A percentile compares a stretch with the other conserved stretches of the same genome.
These are phyloP conservation scores for Hericium coralloides DNA, from an alignment of 768 basidiomycete genomes.

Conservation along the genomic window DNA sequence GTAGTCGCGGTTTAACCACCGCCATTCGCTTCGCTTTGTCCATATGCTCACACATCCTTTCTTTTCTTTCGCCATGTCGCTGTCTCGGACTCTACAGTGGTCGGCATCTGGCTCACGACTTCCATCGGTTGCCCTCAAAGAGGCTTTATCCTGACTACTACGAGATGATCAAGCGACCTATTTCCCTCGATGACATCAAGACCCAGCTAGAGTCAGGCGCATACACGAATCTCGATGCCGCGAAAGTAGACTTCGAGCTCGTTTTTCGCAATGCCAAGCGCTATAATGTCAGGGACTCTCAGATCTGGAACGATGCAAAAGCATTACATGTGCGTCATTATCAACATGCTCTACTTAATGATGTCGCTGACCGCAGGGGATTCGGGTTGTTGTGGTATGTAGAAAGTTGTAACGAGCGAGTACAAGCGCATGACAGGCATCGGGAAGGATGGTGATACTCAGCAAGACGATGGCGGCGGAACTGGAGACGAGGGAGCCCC, in stretches of 20 bases:
- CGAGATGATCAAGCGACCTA: slow-evolving; percentile 64
- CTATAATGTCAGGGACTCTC: slow-evolving; percentile 75
- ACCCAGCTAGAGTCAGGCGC: slow-evolving; percentile 50
- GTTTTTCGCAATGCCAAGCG: slow-evolving; percentile 76
- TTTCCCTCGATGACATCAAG: slow-evolving; percentile 87
- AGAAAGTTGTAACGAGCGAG: slow-evolving; percentile 43
- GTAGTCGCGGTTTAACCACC: slow-evolving; percentile 20
- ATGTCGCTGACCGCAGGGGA: neutral
- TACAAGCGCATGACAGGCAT: slow-evolving; percentile 37
- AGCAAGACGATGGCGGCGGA: slow-evolving; percentile 28
- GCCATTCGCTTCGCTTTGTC: slow-evolving; percentile 11
- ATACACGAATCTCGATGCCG: slow-evolving; percentile 57
- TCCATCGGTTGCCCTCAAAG: slow-evolving; percentile 62
- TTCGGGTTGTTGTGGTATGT: neutral
- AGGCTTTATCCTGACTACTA: slow-evolving; percentile 85
- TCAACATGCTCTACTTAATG: neutral
- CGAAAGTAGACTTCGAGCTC: slow-evolving; percentile 64
- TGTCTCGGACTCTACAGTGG: slow-evolving; percentile 35
- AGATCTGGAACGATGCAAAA: slow-evolving; percentile 78
- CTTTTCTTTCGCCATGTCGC: slow-evolving; percentile 15
- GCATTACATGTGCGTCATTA: slow-evolving; percentile 54
- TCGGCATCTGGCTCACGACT: slow-evolving; percentile 51
- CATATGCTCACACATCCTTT: slow-evolving; percentile 15
- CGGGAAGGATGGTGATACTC: slow-evolving; percentile 27
- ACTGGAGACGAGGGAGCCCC: slow-evolving; percentile 36